Evolutionary conservation across 2,329 filamentous ascomycete species (phyloP).

Genomic region (Hymenoscyphus occultus): DNA sequence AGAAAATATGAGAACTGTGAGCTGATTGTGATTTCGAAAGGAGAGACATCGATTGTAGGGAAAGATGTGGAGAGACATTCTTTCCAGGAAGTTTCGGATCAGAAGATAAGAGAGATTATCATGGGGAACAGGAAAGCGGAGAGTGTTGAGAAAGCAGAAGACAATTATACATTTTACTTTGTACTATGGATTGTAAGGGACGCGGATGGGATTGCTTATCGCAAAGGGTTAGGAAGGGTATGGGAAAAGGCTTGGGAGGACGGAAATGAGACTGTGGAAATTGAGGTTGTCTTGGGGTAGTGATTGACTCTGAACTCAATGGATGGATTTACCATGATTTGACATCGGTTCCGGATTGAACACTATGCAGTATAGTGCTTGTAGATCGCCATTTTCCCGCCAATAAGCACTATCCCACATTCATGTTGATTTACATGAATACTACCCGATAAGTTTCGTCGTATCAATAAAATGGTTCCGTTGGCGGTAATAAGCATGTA

Average conservation of each 20-base stretch:
- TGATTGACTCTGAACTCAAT: background rate
- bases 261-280: background rate
- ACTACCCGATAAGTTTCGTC: no score
- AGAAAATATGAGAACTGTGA: background rate
- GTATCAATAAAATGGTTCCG: no score
- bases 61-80: background rate
- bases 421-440: no score
- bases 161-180: background rate
- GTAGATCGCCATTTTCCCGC: no score
- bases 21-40: background rate
- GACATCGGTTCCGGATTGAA: no score
- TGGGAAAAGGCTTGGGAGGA: background rate
- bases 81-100: background rate
- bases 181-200: background rate
- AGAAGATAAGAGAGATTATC: background rate
- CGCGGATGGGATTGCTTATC: background rate
- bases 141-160: background rate
- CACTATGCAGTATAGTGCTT: no score
- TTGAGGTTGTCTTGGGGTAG: slow-evolving; percentile 1
- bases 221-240: background rate
- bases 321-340: no score
- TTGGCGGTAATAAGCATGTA: no score
- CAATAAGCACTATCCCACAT: no score
- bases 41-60: background rate
- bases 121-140: background rate